Base-by-base conservation (phyloP, 1,284 basidiomycete genomes). In the Puccinia novopanici region DNA sequence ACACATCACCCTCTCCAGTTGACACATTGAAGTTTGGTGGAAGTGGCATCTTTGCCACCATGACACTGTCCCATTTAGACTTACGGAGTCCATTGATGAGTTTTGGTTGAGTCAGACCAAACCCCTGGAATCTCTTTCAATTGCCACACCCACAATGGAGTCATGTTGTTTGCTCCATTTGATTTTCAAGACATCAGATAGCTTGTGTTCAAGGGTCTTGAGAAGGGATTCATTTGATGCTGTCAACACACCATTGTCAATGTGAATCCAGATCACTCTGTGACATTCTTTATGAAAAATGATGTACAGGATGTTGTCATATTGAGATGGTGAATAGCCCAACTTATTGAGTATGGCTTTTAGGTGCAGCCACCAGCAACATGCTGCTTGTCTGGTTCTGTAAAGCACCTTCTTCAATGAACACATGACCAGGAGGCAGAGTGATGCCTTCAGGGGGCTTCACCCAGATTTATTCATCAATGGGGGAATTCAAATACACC, bases 241-340 rank as follows among this genome's bases (percentile, higher is more conserved):
- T 2, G 61, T 67, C 2, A 76, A n/a, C n/a, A n/a, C n/a, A n/a
- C n/a, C n/a, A n/a, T n/a, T 42, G 6, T 75, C 57, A 0, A 75
- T 15, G 27, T 75, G 74, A 19, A 75, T 6, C 74, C 74, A 75
- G 1, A 75, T 52, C 0, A 75, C 48, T 22, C 57, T 42, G 2
- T 50, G 12, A 24, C 27, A 5, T 3, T 12, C 15, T 17, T 13
- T 8, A 48, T 71, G 68, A 3, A 5, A 2, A 6, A 65, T 27
- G 5, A 71, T 24, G 68, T 71, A 71, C 3, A 71, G 40, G 27
- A 1, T 45, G 27, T 50, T 50, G 17, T 50, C 45, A 22, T 30
- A 71, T 27, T 71, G 42, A 15, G 42, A 48, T 1, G 45, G 42
- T 10, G 27, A 50, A 27, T 71, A 71, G 12, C 68, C 68, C 17